phyloP scores from a whole-genome alignment of 192 early-diverging fungal species.

The Umbelopsis ramanniana region DNA sequence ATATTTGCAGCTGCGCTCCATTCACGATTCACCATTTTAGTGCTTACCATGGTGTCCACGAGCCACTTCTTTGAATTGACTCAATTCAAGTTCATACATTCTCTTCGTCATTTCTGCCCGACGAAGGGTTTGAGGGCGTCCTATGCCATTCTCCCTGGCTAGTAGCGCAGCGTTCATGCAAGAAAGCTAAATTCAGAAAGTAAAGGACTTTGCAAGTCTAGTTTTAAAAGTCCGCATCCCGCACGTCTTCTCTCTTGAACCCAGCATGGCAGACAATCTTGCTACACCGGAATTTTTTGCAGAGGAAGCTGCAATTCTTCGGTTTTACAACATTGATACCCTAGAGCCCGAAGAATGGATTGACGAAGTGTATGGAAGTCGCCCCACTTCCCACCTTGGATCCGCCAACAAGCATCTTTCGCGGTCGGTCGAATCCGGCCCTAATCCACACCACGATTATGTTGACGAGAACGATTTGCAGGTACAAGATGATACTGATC shows the following conservation, averaged over 20 bases:
- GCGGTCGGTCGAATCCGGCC: constrained; percentile 20
- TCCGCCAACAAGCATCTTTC: constrained; percentile 38
- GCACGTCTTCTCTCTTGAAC: neutral
- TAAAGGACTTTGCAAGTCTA: neutral
- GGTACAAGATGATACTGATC: constrained; percentile 48
- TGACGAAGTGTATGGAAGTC: constrained; percentile 34
- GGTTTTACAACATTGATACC: constrained; percentile 57
- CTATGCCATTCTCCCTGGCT: constrained; percentile 17
- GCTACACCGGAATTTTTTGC: constrained; percentile 34
- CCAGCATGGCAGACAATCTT: constrained; percentile 14
- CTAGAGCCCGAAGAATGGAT: constrained; percentile 54
- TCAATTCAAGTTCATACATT: constrained; percentile 29
- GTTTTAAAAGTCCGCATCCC: constrained; percentile 8
- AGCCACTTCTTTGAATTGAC: constrained; percentile 30
- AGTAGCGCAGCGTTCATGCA: constrained; percentile 21
- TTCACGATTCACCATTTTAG: neutral
- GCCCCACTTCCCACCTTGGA: constrained; percentile 30
- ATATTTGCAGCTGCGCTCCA: constrained; percentile 2
- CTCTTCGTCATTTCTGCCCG: constrained; percentile 37
- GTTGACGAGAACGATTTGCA: constrained; percentile 43
- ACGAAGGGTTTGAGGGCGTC: constrained; percentile 1
- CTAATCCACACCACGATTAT: constrained; percentile 11
- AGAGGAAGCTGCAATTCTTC: constrained; percentile 49
- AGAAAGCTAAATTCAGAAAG: neutral
- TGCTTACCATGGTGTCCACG: constrained; percentile 29